Evolutionary conservation across 352 stramenopile species (phyloP), one percentile per base, ranked within the genome.

Genomic region (Pythium oligandrum): DNA sequence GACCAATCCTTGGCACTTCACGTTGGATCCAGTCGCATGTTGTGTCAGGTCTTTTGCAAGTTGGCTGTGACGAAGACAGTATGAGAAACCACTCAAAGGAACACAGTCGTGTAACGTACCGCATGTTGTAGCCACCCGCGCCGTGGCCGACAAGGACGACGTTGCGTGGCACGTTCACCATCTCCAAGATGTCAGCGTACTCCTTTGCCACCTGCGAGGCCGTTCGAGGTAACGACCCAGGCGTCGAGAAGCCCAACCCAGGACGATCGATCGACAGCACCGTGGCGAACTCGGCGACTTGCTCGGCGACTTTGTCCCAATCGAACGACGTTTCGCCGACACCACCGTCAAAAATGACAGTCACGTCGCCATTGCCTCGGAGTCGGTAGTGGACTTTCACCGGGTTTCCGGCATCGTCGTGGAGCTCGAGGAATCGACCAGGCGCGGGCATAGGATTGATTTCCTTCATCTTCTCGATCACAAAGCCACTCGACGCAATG

Each of bases 261-360:
- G 82, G 82, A 3, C 82, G 79, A 45, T 93, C 82, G 3, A 93
- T 81, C 34, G 61, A 66, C 26, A 93, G 53, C 5, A 90, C 78
- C 10, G 59, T 62, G n/a, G 78, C 77, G 37, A 86, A 86, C 40
- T 59, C 42, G 9, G 60, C 62, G n/a, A 81, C 54, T 42, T 84
- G 48, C 11, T 59, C 59, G 2, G 65, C 63, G 46, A 92, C 77
- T 55, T 93, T 90, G 47, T 89, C 79, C 76, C 79, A 93, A 57
- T 93, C 82, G 57, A 93, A 93, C 35, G 75, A 88, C 12, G 82
- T 87, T 68, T 93, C 79, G n/a, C 82, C 82, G 36, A 88, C 74
- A 38, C 82, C 78, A 11, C 82, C 82, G 40, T 93, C 82, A 9
- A 93, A 58, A 37, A 93, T 48, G 17, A 90, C 75, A 0, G 77